phyloP scores from a whole-genome alignment of 2,329 filamentous ascomycete genomes.

The Colletotrichum limetticola region DNA sequence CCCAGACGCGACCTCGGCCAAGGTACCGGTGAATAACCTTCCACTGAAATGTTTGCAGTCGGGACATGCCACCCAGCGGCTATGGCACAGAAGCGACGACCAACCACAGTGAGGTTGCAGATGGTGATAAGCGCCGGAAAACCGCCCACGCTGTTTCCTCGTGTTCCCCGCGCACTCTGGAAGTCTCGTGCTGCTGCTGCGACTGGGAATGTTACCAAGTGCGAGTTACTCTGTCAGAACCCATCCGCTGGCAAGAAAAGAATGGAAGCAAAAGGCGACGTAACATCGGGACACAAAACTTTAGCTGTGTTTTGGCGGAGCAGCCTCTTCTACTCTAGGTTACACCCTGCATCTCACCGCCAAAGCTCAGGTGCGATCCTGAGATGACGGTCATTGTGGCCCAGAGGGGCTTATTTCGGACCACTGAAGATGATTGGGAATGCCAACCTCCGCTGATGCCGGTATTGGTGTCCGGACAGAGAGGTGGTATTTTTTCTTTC shows the following conservation, averaged over 20 bases:
- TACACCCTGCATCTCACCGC: neutral
- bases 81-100: too few relatives aligned
- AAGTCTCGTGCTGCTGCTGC: too few relatives aligned
- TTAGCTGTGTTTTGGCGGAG: neutral
- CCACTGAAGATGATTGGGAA: neutral
- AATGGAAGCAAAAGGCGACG: neutral
- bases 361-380: neutral
- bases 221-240: too few relatives aligned
- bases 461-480: neutral
- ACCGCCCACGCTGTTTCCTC: neutral
- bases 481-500: neutral
- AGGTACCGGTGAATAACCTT: neutral
- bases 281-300: neutral
- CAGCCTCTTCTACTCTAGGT: neutral
- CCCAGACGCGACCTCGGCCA: neutral
- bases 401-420: neutral
- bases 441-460: neutral
- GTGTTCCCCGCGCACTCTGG: too few relatives aligned
- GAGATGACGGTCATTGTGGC: neutral
- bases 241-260: neutral
- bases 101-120: too few relatives aligned
- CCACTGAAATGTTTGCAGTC: neutral
- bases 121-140: neutral
- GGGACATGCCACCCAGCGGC: too few relatives aligned
- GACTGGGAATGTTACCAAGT: too few relatives aligned